Evolutionary conservation across 352 stramenopile species (phyloP).

Genomic region (Elongisporangium prolatum): DNA sequence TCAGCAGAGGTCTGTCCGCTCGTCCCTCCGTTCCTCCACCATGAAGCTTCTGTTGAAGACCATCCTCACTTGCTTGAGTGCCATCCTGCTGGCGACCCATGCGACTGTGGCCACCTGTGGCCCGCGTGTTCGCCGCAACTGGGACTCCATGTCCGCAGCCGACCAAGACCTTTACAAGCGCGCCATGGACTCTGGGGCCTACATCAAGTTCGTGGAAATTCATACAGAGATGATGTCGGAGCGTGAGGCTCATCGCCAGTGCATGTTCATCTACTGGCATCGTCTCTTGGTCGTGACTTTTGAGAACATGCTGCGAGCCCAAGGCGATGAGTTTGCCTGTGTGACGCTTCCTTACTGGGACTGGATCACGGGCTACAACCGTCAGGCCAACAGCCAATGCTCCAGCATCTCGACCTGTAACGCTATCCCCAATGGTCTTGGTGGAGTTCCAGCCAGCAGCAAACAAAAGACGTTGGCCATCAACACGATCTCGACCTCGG

Average conservation of each 20-base stretch:
- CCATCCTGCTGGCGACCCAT: not conserved
- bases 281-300: conserved; percentile 58
- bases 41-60: not conserved
- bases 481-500: conserved; percentile 31
- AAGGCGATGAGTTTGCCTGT: conserved; percentile 46
- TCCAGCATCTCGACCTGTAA: conserved; percentile 41
- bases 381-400: conserved; percentile 30
- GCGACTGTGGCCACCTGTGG: conserved; percentile 12
- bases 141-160: conserved; percentile 26
- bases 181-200: conserved; percentile 52
- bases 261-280: conserved; percentile 86
- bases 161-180: conserved; percentile 49
- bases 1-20: not conserved
- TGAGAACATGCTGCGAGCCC: conserved; percentile 79
- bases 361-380: conserved; percentile 49
- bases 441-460: conserved; percentile 9
- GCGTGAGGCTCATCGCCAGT: conserved; percentile 44
- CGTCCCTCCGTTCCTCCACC: not conserved
- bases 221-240: conserved; percentile 57
- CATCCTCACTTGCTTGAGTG: not conserved
- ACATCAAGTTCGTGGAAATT: conserved; percentile 59
- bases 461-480: conserved; percentile 24
- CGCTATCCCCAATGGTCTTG: conserved; percentile 30
- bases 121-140: conserved; percentile 39
- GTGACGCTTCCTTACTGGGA: conserved; percentile 83